A percentile compares a stretch with the other conserved stretches of the same genome.
phyloP scores from a whole-genome alignment of 345 rosid species.

The Gossypium bickii region DNA sequence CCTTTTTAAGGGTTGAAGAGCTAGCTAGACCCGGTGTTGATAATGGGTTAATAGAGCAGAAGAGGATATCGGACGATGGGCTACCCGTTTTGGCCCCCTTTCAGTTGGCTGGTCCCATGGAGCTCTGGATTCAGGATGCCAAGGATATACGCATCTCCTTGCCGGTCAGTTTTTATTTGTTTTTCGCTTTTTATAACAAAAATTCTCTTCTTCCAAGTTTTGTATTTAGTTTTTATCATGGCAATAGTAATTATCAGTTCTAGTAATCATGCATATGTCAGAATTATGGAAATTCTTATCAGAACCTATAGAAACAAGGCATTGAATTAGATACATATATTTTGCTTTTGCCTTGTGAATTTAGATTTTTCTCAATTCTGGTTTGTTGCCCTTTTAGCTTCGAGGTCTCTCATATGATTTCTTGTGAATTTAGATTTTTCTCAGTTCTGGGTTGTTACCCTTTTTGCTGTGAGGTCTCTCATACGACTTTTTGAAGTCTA shows the following conservation, averaged over 20 bases:
- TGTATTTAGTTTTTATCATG: no score
- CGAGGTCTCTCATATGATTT: background rate
- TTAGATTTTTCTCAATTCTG: background rate
- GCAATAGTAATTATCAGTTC: no score
- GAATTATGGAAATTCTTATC: no score
- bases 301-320: no score
- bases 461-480: background rate
- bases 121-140: conserved; percentile 94
- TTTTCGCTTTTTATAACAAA: background rate
- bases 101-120: conserved; percentile 96
- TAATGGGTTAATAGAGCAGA: conserved; percentile 36
- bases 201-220: background rate
- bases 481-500: background rate
- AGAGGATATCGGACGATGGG: conserved; percentile 26
- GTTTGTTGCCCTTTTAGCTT: background rate
- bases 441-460: background rate
- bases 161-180: conserved; percentile 40
- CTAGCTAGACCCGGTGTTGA: conserved; percentile 24
- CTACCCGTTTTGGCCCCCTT: conserved; percentile 81
- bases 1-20: conserved; percentile 56
- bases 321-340: no score
- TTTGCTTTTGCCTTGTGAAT: background rate
- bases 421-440: background rate
- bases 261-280: no score
- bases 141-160: conserved; percentile 68